Base-by-base conservation (phyloP, 1,284 basidiomycete genomes). In the Exsudoporus floridanus region DNA sequence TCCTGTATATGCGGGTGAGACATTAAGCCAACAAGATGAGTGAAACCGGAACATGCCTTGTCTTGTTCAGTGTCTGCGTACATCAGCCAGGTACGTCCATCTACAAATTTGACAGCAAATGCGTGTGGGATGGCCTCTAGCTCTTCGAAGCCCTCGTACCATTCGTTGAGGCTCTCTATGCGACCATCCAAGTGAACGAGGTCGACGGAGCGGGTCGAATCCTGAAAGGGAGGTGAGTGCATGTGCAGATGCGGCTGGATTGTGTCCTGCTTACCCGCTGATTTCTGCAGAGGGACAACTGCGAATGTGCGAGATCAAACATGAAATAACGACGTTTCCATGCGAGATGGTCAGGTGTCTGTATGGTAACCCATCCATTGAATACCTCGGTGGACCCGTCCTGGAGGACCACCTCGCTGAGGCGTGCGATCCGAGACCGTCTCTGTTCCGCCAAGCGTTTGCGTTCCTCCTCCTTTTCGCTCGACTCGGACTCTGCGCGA, bases 101-200 rank as follows among this genome's bases (percentile, higher is more conserved):
- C 78, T 27, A 70, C 71, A 60, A 88, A 82, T 57, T 82, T 82
- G 21, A 90, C 69, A 2, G 80, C 85, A 67, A 90, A 88, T 0
- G 88, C 85, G 60, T 84, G 74, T 4, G 84, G 78, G 40, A 90
- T 83, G 4, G 85, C 78, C 64, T 84, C 78, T 23, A 90, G 69
- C 47, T 88, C 85, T 55, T 89, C 88, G 54, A 81, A 86, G 2
- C 87, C 87, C 52, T 89, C 83, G 51, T 80, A 75, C 79, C 84
- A 87, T 61, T 90, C 88, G 48, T 77, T 74, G 50, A 86, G 62
- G 9, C 69, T 77, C 38, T 70, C 68, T 8, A 86, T 65, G 16
- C 73, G 63, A 14, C 73, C 76, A 2, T 76, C 71, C 31, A 88
- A 65, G 7, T 75, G 64, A 18, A 86, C 53, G 28, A 77, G 69